Evolutionary conservation across 2,329 filamentous ascomycete species (phyloP), one percentile per base, ranked within the genome.

Genomic region (Mycocentrospora acerina): DNA sequence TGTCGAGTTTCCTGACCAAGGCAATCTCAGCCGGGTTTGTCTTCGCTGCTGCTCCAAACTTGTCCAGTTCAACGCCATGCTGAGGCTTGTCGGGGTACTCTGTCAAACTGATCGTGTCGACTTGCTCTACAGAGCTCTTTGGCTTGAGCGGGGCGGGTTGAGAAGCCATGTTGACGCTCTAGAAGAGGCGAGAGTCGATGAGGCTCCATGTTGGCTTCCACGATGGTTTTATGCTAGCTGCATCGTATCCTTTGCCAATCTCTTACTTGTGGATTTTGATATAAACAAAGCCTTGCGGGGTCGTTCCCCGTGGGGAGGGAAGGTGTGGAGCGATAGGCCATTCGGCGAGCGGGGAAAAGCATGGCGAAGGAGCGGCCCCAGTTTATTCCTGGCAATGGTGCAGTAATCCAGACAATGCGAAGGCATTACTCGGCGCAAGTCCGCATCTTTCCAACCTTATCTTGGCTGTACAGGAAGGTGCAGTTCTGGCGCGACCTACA

Each of bases 1-100:
- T 32, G 24, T 63, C 59, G 4, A 63, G 25, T 29, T 61, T 60
- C 34, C 46, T 53, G 12, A 52, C 49, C 11, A 62, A 27, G 11
- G 44, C 48, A 3, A 55, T 49, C 32, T 60, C 57, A n/a, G 38
- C 46, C 4, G 57, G 53, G 13, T 49, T 48, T 8, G 45, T 50
- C 28, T 58, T 51, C 11, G 40, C 29, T 2, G 40, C 32, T 2
- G 55, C 51, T 8, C 59, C 58, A 14, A 59, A 57, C 26, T 55
- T 54, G 37, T 62, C 59, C 7, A 57, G 16, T 24, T 53, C 29
- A 18, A 29, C 32, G 24, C 44, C 42, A 40, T 55, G 19, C n/a
- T 48, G 39, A 7, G 38, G 40, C 17, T 47, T 46, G 10, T 41
- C 13, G 10, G 42, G 30, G 10, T 40, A 26, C 13, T 50, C 37